Conservation (phyloP, 163 green algal species). For the Scenedesmus sp. region DNA sequence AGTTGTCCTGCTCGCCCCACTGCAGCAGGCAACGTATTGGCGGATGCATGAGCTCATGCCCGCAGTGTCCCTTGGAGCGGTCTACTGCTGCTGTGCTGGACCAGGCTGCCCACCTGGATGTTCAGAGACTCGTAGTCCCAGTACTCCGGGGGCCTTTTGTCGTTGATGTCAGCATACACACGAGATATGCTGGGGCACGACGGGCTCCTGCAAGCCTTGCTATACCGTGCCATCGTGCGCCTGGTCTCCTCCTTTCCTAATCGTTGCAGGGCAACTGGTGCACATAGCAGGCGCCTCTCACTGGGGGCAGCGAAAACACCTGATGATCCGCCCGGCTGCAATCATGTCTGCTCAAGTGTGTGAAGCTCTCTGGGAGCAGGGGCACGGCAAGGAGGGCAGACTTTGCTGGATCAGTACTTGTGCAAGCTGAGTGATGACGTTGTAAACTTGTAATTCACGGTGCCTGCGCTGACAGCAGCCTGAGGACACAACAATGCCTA, state of each 20-base stretch:
- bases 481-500: background rate
- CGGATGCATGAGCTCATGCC: slow-evolving; percentile 32
- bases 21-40: slow-evolving; percentile 47
- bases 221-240: slow-evolving; percentile 47
- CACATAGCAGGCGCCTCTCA: slow-evolving; percentile 3
- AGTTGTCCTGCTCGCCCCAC: slow-evolving; percentile 94
- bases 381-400: background rate
- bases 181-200: slow-evolving; percentile 38
- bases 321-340: slow-evolving; percentile 10
- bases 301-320: slow-evolving; percentile 26
- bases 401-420: too few species aligned
- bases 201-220: slow-evolving; percentile 51
- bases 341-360: background rate
- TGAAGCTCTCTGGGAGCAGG: background rate
- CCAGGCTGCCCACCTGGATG: slow-evolving; percentile 54
- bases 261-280: background rate
- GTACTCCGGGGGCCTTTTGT: slow-evolving; percentile 91
- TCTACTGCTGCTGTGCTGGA: background rate
- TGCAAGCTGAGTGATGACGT: background rate
- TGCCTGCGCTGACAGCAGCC: background rate
- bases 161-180: slow-evolving; percentile 50
- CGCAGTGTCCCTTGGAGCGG: background rate
- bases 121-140: slow-evolving; percentile 95
- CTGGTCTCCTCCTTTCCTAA: background rate
- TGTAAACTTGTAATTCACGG: too few species aligned